These are phyloP conservation scores for Lithocarpus polystachyus DNA, from an alignment of 306 rosid species.

Conservation along the genomic window DNA sequence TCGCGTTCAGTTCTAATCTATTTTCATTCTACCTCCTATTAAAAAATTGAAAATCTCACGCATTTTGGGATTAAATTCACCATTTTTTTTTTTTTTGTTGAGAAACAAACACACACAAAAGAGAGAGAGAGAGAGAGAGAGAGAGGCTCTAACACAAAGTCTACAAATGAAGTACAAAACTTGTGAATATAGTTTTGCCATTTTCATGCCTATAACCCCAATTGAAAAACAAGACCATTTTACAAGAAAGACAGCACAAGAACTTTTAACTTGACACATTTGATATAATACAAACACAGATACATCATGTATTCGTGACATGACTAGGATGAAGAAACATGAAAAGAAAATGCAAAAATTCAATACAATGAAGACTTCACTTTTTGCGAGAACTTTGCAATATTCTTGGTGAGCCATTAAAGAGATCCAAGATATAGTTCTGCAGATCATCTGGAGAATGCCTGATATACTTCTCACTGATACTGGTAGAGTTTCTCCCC, in stretches of 20 bases:
- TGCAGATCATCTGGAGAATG: slow-evolving; percentile 48
- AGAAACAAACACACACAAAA: neutral
- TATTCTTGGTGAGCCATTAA: slow-evolving; percentile 44
- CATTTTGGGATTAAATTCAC: too few species aligned
- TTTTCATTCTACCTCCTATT: neutral
- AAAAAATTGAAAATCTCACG: too few species aligned
- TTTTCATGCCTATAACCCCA: neutral
- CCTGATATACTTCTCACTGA: slow-evolving; percentile 52
- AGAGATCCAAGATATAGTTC: slow-evolving; percentile 50
- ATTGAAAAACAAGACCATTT: neutral
- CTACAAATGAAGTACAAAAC: neutral
- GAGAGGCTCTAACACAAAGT: too few species aligned
- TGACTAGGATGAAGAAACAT: neutral
- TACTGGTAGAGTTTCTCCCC: slow-evolving; percentile 27
- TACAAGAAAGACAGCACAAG: neutral
- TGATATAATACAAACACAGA: neutral
- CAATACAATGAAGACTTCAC: slow-evolving; percentile 12
- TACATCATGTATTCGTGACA: neutral
- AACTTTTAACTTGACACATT: neutral
- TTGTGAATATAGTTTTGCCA: neutral
- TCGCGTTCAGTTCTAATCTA: neutral
- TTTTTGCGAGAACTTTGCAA: slow-evolving; percentile 32
- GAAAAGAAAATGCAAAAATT: neutral
- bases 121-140: too few species aligned
- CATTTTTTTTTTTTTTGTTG: too few species aligned